phyloP scores from a whole-genome alignment of 352 stramenopile genomes.

The Globisporangium emineosum region DNA sequence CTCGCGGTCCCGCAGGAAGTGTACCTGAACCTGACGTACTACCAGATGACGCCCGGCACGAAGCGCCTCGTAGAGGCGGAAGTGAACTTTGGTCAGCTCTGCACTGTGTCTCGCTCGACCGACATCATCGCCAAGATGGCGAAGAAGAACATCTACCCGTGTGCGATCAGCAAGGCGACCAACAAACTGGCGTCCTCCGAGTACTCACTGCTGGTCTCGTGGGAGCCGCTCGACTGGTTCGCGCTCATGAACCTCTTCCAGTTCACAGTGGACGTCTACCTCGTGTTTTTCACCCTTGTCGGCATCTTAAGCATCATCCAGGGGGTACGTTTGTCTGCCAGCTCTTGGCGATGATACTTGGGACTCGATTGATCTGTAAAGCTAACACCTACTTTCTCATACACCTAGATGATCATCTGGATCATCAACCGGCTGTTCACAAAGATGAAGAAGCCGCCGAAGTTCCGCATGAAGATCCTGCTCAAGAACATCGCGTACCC shows the following conservation, averaged over 20 bases:
- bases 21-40: slow-evolving; percentile 77
- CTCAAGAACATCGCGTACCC: slow-evolving; percentile 88
- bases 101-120: slow-evolving; percentile 57
- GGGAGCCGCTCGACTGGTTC: slow-evolving; percentile 90
- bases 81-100: slow-evolving; percentile 75
- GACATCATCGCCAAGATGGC: slow-evolving; percentile 65
- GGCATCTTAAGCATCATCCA: slow-evolving; percentile 86
- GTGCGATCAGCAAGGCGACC: slow-evolving; percentile 61
- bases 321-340: slow-evolving; percentile 71
- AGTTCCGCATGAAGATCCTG: slow-evolving; percentile 90
- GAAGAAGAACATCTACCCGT: slow-evolving; percentile 65
- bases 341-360: background rate
- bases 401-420: slow-evolving; percentile 85
- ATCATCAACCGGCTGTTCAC: slow-evolving; percentile 93
- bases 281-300: slow-evolving; percentile 92
- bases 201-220: slow-evolving; percentile 90
- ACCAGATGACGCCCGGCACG: slow-evolving; percentile 58
- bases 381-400: background rate
- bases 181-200: slow-evolving; percentile 53
- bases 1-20: slow-evolving; percentile 66
- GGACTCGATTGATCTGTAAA: background rate
- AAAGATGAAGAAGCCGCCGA: slow-evolving; percentile 93
- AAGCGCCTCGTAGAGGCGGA: slow-evolving; percentile 65
- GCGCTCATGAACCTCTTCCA: slow-evolving; percentile 96
- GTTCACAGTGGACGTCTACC: slow-evolving; percentile 93